Base-by-base conservation (phyloP, 208 protist species). In the Acanthamoeba sp. region DNA sequence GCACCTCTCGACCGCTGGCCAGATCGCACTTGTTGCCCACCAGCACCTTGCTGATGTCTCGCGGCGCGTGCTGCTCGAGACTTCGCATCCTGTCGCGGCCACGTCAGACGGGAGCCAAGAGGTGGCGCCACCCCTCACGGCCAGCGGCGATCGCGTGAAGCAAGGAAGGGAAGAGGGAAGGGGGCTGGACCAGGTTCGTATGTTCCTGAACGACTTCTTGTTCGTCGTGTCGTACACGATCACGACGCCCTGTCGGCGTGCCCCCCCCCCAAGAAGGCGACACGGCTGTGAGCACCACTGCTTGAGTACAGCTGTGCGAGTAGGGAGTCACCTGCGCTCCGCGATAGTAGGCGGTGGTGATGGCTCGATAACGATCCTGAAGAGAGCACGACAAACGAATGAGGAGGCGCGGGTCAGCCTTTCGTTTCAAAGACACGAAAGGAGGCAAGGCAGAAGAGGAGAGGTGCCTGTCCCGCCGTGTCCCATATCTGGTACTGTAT, bases 171-270 rank as follows among this genome's bases (percentile, higher is more conserved):
- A n/a, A 4, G 10, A 12, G 1, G n/a, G n/a, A n/a, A 5, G 10
- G 66, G 12, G 66, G 24, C 9, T 20, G 27, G 9, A 76, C 98
- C 98, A 99, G 87, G 96, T 96, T 64, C 97, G 96, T 5, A 99
- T 96, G 95, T 99, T 99, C 93, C 98, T 97, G 96, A 99, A 99
- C 93, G 98, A 99, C 73, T 99, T 98, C 95, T 98, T 97, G 95
- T 99, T 98, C 16, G 98, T 99, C 29, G 98, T 97, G 96, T 99
- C 98, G 95, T 99, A 99, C 34, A 99, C 98, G 73, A 99, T 93
- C 71, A 98, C 97, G 95, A 99, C 99, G 95, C 98, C 99, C 94
- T 99, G 98, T 1, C 98, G 99, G 62, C 99, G 99, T 89, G 99
- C 14, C 27, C 27, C 12, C 16, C 34, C 27, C 55, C 55, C 55